These are phyloP conservation scores for Alternaria burnsii DNA, from an alignment of 2,329 filamentous ascomycete species.

Conservation along the genomic window DNA sequence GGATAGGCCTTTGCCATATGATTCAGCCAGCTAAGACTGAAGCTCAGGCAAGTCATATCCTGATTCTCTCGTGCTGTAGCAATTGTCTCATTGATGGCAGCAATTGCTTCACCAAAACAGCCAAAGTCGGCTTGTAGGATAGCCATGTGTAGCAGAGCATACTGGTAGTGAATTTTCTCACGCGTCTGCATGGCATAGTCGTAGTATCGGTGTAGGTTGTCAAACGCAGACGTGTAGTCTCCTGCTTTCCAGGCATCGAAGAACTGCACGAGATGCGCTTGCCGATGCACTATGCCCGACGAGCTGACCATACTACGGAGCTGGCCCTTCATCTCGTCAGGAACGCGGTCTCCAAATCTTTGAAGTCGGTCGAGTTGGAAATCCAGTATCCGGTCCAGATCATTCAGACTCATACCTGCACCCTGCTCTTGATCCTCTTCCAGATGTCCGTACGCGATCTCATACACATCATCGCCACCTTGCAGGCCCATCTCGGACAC, in stretches of 20 bases:
- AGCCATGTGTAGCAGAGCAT: constrained; percentile 90
- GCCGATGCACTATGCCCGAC: constrained; percentile 72
- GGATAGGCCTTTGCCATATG: constrained; percentile 91
- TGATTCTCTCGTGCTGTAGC: constrained; percentile 93
- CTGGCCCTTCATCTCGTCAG: constrained; percentile 74
- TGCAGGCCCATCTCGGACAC: constrained; percentile 67
- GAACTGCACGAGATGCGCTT: constrained; percentile 83
- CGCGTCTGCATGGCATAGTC: constrained; percentile 92
- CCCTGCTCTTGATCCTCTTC: constrained; percentile 51
- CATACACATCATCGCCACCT: constrained; percentile 58
- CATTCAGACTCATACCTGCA: constrained; percentile 72
- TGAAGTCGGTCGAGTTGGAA: constrained; percentile 91
- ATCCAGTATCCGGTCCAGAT: constrained; percentile 81
- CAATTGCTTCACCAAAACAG: constrained; percentile 86
- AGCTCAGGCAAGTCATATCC: constrained; percentile 92
- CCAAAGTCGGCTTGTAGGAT: constrained; percentile 96
- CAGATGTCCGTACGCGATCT: constrained; percentile 61
- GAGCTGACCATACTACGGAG: constrained; percentile 74
- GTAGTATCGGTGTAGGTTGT: constrained; percentile 92
- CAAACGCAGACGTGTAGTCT: constrained; percentile 88
- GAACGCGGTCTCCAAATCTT: constrained; percentile 82
- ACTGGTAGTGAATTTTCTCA: constrained; percentile 89
- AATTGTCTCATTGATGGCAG: constrained; percentile 93
- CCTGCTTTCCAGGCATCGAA: constrained; percentile 92
- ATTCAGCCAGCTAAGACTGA: constrained; percentile 93